Conservation (phyloP, 192 early-diverging fungal genomes). For the Umbelopsis ramanniana region DNA sequence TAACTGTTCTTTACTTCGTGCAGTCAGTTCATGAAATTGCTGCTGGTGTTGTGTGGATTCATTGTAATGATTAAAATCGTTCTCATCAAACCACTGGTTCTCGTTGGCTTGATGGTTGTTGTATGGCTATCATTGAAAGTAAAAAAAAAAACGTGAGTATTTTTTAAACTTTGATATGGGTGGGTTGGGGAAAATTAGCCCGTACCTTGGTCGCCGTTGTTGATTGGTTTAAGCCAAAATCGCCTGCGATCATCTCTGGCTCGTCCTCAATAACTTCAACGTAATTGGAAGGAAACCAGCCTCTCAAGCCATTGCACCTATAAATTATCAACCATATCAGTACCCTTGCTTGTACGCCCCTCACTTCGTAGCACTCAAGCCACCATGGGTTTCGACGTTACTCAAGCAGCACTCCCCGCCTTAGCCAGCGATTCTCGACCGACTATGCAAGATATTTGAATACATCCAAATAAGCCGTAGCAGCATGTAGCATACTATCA, state of each 20-base stretch:
- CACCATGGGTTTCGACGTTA: not conserved
- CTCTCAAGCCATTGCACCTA: constrained; percentile 72
- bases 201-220: not conserved
- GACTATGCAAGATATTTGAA: too few relatives aligned
- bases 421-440: too few relatives aligned
- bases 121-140: not conserved
- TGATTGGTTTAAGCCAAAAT: constrained; percentile 21
- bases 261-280: constrained; percentile 64
- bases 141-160: not conserved
- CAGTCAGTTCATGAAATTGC: not conserved
- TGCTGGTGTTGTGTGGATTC: not conserved
- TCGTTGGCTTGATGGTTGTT: not conserved
- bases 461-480: too few relatives aligned
- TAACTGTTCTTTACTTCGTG: constrained; percentile 16
- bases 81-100: constrained; percentile 21
- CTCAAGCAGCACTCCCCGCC: not conserved
- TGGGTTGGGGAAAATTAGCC: not conserved
- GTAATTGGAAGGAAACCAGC: constrained; percentile 93
- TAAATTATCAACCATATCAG: not conserved
- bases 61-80: not conserved
- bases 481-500: not conserved
- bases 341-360: not conserved
- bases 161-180: not conserved
- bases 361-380: constrained; percentile 11
- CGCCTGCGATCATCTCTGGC: constrained; percentile 6